Evolutionary conservation across 2,329 filamentous ascomycete genomes (phyloP), one percentile per base, ranked within the genome.

Genomic region (Pseudogymnoascus sp.): DNA sequence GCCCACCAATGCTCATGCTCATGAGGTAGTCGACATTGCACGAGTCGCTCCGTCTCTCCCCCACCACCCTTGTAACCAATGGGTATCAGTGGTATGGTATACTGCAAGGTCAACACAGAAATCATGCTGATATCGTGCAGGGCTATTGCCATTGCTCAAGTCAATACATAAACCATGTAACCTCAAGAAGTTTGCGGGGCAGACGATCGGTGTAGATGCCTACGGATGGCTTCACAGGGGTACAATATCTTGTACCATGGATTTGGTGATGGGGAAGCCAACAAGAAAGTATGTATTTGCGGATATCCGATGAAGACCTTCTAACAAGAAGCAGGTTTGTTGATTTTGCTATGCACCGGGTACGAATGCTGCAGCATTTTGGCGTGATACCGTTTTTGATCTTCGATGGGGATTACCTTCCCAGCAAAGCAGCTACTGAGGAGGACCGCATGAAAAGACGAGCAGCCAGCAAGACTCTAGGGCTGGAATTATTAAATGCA

Each of bases 181-280:
- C 68, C 80, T 99, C 63, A 95, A 92, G 73, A 92, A 92, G 70
- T 97, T 89, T 74, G 78, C 83, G 11, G 94, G 93, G 59, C 87
- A 96, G 75, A 96, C 89, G 1, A 82, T 99, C 54, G 95, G 89
- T n/a, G 87, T 99, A 36, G 94, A 99, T 74, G 93, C 89, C 62
- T 99, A 99, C 80, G 94, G 93, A 73, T 99, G 95, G 94, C 86
- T 99, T 61, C 94, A 99, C 75, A 88, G 94, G 67, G 95, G 92
- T 60, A 92, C 92, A 54, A 87, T 95, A 66, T 84, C 90, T 58
- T 97, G 93, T 77, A 91, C 93, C 65, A 85, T 94, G 69, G 94
- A 97, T 70, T 82, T 99, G 65, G 94, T 92, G 36, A 83, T 93
- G 69, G 91, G 85, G 69, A 94, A 90, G 73, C 92, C 91, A 12